Evolutionary conservation across 306 rosid species (phyloP).

Genomic region (Pueraria montana): DNA sequence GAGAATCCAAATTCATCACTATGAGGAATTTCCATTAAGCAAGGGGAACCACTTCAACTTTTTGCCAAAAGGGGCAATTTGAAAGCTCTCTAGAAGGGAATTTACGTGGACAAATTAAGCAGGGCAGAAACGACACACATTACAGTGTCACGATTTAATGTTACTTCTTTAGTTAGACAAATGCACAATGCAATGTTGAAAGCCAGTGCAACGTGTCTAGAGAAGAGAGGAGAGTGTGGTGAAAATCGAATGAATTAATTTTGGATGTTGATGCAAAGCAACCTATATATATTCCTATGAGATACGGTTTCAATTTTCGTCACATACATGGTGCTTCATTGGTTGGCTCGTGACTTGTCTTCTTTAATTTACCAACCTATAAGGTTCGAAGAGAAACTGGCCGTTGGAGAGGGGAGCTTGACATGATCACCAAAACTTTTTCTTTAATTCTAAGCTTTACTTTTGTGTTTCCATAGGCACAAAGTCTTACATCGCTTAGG

Average conservation of each 20-base stretch:
- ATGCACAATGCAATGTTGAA: constrained; percentile 41
- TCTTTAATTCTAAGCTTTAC: constrained; percentile 27
- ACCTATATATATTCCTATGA: constrained; percentile 16
- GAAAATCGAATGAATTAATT: constrained; percentile 41
- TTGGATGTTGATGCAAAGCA: constrained; percentile 49
- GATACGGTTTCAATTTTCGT: constrained; percentile 36
- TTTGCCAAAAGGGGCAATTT: constrained; percentile 49
- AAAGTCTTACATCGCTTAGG: too few relatives aligned
- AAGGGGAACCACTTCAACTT: constrained; percentile 44
- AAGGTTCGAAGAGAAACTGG: constrained; percentile 26
- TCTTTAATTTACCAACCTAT: constrained; percentile 42
- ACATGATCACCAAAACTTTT: constrained; percentile 20
- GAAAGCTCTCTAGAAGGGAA: constrained; percentile 53
- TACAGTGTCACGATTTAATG: constrained; percentile 38
- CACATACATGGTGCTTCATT: constrained; percentile 32
- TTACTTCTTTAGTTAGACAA: constrained; percentile 44
- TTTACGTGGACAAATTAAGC: constrained; percentile 40
- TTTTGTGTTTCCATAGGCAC: too few relatives aligned
- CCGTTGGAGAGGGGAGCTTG: constrained; percentile 18
- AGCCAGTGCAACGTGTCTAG: constrained; percentile 41
- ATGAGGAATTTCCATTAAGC: constrained; percentile 48
- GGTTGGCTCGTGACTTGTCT: constrained; percentile 40
- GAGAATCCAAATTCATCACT: constrained; percentile 45
- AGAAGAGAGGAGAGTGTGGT: constrained; percentile 23
- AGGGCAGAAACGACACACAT: constrained; percentile 35